Evolutionary conservation across 1,284 basidiomycete genomes (phyloP), one percentile per base, ranked within the genome.

Genomic region (Paramarasmius palmivorus): DNA sequence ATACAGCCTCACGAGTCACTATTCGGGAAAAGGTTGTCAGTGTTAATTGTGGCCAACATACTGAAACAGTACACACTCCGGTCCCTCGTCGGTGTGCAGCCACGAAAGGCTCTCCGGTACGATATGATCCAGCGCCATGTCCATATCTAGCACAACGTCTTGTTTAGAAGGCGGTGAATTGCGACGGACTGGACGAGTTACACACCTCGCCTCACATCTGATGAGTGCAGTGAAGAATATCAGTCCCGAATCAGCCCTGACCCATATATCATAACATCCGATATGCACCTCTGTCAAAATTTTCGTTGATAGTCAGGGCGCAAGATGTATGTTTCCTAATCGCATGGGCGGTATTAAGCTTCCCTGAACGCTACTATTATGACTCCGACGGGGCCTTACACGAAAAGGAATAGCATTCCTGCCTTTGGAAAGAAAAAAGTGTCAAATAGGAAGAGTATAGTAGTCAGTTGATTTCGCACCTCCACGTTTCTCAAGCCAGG

Each of bases 61-160:
- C 26, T 25, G 38, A 25, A 52, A 50, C 15, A 37, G 26, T 32
- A 75, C 84, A 70, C 66, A 93, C 92, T 95, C 92, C 35, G 87
- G 90, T 25, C 92, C 93, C 74, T 96, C 93, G 65, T 93, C 92
- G 2, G 87, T 93, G 70, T 97, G 95, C 48, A 77, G 73, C 94
- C 94, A 97, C 17, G 84, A 75, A n/a, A 96, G 74, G 20, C 69
- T 79, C 68, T 97, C 94, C 0, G 95, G 95, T 1, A 98, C 93
- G 55, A 95, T 86, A 26, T 74, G 81, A 71, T 97, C 95, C 15
- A 97, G 74, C 34, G 89, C 88, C 86, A 90, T 92, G 61, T 88
- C 82, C 90, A 92, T 90, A 62, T 91, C 88, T 90, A 41, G 42
- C 29, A 40, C 8, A 22, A 26, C 26, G 23, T 39, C n/a, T n/a